Conservation (phyloP, 139 green algal species). For the Chlamydomonas incerta region DNA sequence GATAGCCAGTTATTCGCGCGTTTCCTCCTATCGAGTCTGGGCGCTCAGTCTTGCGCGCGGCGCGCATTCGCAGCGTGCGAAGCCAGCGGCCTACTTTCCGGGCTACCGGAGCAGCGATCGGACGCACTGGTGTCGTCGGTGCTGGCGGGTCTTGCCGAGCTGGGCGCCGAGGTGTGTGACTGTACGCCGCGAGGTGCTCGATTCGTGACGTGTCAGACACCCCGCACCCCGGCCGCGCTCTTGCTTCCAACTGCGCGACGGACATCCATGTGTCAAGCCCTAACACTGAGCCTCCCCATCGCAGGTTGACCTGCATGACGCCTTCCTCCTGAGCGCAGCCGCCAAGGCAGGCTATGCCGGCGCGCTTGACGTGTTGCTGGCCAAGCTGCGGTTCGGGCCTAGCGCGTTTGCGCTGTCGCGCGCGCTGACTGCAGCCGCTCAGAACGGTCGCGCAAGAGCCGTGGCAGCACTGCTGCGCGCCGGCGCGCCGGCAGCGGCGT, state of each 20-base stretch:
- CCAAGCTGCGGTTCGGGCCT: neutral
- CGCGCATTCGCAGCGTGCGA: neutral
- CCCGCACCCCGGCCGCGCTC: too few species aligned
- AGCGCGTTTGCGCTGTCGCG: conserved; percentile 1
- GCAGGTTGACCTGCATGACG: conserved; percentile 14
- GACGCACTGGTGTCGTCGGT: neutral
- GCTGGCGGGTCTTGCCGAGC: neutral
- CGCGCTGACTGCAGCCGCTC: neutral
- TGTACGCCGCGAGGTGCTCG: too few species aligned
- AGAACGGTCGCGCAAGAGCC: neutral
- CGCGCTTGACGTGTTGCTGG: neutral
- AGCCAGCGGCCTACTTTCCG: neutral
- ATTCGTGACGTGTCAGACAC: neutral
- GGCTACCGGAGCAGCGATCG: neutral
- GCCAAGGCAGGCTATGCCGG: neutral
- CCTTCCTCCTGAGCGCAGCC: neutral
- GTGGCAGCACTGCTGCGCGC: neutral
- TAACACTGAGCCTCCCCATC: too few species aligned
- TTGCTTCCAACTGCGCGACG: too few species aligned
- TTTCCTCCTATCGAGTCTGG: too few species aligned
- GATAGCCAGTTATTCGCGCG: too few species aligned
- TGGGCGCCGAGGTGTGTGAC: conserved; percentile 1
- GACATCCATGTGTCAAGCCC: too few species aligned
- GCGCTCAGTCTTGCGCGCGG: too few species aligned
- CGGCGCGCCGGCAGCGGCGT: neutral